phyloP scores from a whole-genome alignment of 345 rosid genomes.

The Rhodamnia argentea region DNA sequence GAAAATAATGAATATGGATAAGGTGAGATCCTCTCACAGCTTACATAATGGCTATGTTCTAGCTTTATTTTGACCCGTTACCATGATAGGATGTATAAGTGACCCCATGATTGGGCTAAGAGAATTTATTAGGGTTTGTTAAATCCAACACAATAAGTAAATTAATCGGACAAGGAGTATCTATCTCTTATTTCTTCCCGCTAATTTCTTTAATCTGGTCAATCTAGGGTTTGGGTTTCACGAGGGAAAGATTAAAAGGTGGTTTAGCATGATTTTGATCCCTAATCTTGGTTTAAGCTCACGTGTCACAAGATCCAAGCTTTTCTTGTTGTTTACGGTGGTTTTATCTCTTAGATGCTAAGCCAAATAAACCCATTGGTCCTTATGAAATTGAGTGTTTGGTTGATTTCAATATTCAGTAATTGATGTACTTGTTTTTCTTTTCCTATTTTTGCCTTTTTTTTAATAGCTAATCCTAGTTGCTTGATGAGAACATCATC shows the following conservation, averaged over 20 bases:
- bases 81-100: neutral
- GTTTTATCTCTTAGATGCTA: neutral
- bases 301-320: neutral
- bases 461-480: neutral
- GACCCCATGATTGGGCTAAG: neutral
- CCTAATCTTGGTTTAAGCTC: neutral
- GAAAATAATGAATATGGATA: neutral
- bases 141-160: neutral
- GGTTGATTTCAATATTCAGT: neutral
- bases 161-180: neutral
- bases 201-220: neutral
- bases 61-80: neutral
- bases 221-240: neutral
- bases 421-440: neutral
- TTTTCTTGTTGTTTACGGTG: neutral
- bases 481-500: neutral
- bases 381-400: neutral
- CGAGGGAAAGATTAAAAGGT: neutral
- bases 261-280: neutral
- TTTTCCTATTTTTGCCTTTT: neutral
- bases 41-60: neutral
- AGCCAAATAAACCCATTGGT: neutral
- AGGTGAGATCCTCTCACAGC: neutral
- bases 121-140: neutral
- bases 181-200: neutral